Evolutionary conservation across 1,139 yeast species (phyloP), one percentile per base, ranked within the genome.

Genomic region (Suhomyces wounanorum): DNA sequence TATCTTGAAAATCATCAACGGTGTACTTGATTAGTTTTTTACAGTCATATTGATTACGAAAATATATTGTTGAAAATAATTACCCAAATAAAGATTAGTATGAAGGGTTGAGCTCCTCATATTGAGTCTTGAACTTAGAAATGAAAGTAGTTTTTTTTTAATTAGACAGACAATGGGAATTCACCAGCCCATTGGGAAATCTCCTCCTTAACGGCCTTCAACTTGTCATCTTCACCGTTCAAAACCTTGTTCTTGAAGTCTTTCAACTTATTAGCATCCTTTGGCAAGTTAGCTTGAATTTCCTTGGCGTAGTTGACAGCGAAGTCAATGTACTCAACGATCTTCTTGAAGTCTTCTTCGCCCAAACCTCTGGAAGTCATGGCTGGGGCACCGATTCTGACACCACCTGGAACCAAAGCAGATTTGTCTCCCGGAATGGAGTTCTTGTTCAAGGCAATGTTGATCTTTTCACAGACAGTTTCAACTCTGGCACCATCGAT

Each of bases 401-500:
- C 85, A 73, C 99, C 99, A 71, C 96, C 96, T 67, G 99, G 99
- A 53, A 91, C 96, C 59, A 94, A 82, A 54, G 99, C 99, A 46
- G 97, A 89, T 78, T 89, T 91, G 75, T 94, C 99, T 67, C 98
- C 98, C 56, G 99, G 98, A 60, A 94, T 91, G 47, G 99, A 87
- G 82, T 94, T 94, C 78, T 94, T 94, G 82, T 94, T 94, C 66
- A 91, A 84, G 33, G 98, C 98, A 70, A 94, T 91, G 80, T 94
- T 94, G 68, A 90, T 87, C 67, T 89, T 87, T 74, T 94, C 99
- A 72, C 96, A 88, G 50, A 94, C 90, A 50, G 94, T 84, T 78
- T 94, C 99, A 52, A 91, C 89, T 75, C 99, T 89, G 50, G 99
- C 98, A 74, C 99, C 99, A 68, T 94, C 99, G 59, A 94, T 86